phyloP scores from a whole-genome alignment of 768 basidiomycete species.

The Kwoniella dendrophila region DNA sequence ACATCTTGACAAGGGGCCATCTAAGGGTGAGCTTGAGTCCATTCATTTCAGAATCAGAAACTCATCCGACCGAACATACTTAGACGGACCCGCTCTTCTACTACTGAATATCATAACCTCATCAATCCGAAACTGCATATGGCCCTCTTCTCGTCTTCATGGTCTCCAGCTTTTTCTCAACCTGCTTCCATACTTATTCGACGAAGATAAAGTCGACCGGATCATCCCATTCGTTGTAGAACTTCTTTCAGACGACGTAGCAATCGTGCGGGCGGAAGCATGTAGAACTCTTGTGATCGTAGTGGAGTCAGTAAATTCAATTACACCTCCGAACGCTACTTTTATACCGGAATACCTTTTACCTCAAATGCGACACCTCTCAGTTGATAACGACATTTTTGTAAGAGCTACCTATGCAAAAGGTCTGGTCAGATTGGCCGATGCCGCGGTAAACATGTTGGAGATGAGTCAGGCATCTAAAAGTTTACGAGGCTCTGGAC shows the following conservation, averaged over 20 bases:
- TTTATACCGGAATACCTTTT: conserved; percentile 96
- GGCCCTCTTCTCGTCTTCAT: conserved; percentile 82
- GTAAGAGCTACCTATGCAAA: conserved; percentile 79
- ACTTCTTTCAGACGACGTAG: conserved; percentile 79
- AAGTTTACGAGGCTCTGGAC: conserved; percentile 58
- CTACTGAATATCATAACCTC: conserved; percentile 83
- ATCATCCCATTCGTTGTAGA: conserved; percentile 90
- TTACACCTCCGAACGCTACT: conserved; percentile 59
- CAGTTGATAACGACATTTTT: conserved; percentile 80
- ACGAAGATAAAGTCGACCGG: conserved; percentile 92
- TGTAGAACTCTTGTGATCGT: conserved; percentile 40
- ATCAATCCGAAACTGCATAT: conserved; percentile 81
- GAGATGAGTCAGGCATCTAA: conserved; percentile 82
- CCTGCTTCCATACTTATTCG: conserved; percentile 76
- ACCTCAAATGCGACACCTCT: conserved; percentile 80
- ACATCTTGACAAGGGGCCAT: conserved; percentile 31
- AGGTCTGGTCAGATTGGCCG: conserved; percentile 79
- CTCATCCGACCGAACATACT: background rate
- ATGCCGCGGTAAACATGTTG: conserved; percentile 80
- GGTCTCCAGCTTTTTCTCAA: conserved; percentile 85
- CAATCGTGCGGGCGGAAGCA: conserved; percentile 72
- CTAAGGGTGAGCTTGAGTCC: conserved; percentile 26
- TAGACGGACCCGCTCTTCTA: conserved; percentile 89
- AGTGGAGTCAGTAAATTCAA: conserved; percentile 46
- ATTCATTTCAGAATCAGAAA: background rate